Evolutionary conservation across 768 basidiomycete genomes (phyloP).

Genomic region (Agaricus blazei): DNA sequence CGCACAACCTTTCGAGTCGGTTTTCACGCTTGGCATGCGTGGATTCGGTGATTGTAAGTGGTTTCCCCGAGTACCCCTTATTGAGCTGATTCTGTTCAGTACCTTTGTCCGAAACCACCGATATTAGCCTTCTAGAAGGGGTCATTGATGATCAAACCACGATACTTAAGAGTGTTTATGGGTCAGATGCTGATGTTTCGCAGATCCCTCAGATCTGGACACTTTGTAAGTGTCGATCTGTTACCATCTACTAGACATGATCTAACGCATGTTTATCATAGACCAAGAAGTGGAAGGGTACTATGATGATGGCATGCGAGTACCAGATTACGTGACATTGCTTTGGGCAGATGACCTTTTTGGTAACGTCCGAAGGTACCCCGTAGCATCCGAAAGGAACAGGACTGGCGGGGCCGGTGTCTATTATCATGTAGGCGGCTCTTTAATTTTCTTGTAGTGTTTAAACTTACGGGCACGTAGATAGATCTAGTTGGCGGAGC

Average conservation of each 20-base stretch:
- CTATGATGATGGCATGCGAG: slow-evolving; percentile 57
- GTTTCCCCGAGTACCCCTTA: not conserved
- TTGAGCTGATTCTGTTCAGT: slow-evolving; percentile 23
- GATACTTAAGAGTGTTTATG: slow-evolving; percentile 49
- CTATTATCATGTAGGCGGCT: slow-evolving; percentile 51
- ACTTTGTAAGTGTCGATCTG: slow-evolving; percentile 32
- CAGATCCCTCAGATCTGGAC: slow-evolving; percentile 63
- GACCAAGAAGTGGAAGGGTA: slow-evolving; percentile 61
- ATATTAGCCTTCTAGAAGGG: slow-evolving; percentile 45
- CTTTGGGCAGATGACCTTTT: slow-evolving; percentile 75
- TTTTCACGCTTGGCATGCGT: slow-evolving; percentile 67
- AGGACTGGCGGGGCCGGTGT: slow-evolving; percentile 64
- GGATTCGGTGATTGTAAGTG: slow-evolving; percentile 47
- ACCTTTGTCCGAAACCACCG: slow-evolving; percentile 41
- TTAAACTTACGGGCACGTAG: slow-evolving; percentile 17
- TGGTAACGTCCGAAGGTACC: slow-evolving; percentile 64
- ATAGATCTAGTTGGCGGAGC: slow-evolving; percentile 55
- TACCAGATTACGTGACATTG: slow-evolving; percentile 56
- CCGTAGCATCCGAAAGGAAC: slow-evolving; percentile 46
- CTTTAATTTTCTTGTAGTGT: not conserved
- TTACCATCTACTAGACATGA: not conserved
- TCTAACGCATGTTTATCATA: slow-evolving; percentile 9
- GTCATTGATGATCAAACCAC: slow-evolving; percentile 55
- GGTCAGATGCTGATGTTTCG: slow-evolving; percentile 32
- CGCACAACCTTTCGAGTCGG: slow-evolving; percentile 51